Evolutionary conservation across 257 asterid genomes (phyloP), one percentile per base, ranked within the genome.

Genomic region (Echium plantagineum): DNA sequence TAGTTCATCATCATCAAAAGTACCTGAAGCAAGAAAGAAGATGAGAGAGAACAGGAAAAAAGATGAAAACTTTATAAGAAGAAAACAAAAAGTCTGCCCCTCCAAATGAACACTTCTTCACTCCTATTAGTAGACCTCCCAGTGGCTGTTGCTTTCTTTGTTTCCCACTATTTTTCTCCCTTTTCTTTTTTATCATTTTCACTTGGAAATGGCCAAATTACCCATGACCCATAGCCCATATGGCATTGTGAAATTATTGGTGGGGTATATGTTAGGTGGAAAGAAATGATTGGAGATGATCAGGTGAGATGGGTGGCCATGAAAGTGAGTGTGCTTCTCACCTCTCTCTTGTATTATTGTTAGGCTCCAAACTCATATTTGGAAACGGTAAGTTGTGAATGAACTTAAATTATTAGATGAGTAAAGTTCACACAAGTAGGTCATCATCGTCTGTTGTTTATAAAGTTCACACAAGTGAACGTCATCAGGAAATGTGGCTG

Each of bases 91-190:
- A 68, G 63, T 54, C 67, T 53, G 57, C 57, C 48, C 54, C 42
- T 17, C 61, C 15, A 28, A 30, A 57, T 62, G 48, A 15, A 20
- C 58, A 28, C 54, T 53, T 67, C 67, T 62, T 74, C 70, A 21
- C 21, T 31, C 55, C 8, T 58, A 55, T 31, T 66, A 24, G 21
- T 21, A 28, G 7, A 22, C 19, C 21, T 64, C 59, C 49, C 46
- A 56, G 55, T 69, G 73, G 65, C 68, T 49, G 58, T 60, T 48
- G 53, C 70, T 67, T 67, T 65, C 71, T 63, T 60, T 67, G 52
- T 66, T 48, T 64, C 80, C 75, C 74, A 81, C 81, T 77, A 75
- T 21, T 66, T 56, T 55, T 60, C 59, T 30, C 48, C 30, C 19
- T 69, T 55, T 31, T 47, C 56, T 62, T 63, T 57, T 64, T 61